Evolutionary conservation across 768 basidiomycete genomes (phyloP).

Genomic region (Lanmaoa rubissima): DNA sequence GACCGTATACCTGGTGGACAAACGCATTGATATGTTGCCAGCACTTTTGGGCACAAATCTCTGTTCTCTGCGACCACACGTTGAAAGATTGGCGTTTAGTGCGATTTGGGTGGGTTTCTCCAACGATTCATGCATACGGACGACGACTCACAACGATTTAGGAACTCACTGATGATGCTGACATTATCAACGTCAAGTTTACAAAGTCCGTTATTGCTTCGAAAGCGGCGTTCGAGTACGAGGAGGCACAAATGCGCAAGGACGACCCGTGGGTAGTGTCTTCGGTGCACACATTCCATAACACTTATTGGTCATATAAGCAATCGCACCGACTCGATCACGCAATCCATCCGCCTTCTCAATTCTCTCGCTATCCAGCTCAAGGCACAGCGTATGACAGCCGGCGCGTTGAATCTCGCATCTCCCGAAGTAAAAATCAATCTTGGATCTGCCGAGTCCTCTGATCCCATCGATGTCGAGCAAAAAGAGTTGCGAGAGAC

Average conservation of each 20-base stretch:
- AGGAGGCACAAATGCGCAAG: constrained; percentile 91
- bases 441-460: constrained; percentile 87
- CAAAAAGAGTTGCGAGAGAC: constrained; percentile 92
- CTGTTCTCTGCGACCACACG: constrained; percentile 88
- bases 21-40: constrained; percentile 98
- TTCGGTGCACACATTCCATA: not conserved
- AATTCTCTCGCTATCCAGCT: constrained; percentile 85
- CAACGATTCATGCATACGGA: not conserved
- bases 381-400: constrained; percentile 82
- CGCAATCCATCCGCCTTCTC: constrained; percentile 82
- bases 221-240: constrained; percentile 95
- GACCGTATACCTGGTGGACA: constrained; percentile 97
- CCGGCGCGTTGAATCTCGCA: constrained; percentile 96
- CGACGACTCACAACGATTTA: constrained; percentile 31
- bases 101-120: constrained; percentile 77
- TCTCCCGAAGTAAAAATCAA: constrained; percentile 99
- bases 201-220: constrained; percentile 96
- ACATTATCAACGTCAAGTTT: constrained; percentile 88
- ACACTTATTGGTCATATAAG: constrained; percentile 37
- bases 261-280: constrained; percentile 72
- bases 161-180: constrained; percentile 87
- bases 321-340: constrained; percentile 74
- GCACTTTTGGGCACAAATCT: constrained; percentile 91
- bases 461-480: constrained; percentile 96
- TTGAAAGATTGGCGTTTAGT: constrained; percentile 93